phyloP scores from a whole-genome alignment of 2,329 filamentous ascomycete genomes.

The Massarina eburnea region DNA sequence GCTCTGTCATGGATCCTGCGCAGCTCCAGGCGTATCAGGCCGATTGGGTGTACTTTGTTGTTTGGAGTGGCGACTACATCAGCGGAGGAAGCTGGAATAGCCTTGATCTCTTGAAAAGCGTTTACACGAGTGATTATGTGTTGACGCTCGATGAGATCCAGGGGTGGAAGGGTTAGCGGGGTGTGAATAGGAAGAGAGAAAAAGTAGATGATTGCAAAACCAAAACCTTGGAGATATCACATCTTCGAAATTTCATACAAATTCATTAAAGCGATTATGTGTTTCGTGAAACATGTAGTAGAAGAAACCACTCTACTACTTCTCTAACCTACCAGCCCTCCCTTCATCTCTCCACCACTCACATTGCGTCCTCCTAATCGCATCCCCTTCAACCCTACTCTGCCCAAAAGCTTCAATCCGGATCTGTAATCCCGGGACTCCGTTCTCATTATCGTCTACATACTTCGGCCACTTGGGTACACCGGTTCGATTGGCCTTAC shows the following conservation, averaged over 20 bases:
- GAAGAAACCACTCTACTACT: no score
- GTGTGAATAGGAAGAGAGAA: neutral
- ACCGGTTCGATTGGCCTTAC: conserved; percentile 22
- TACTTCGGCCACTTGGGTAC: conserved; percentile 46
- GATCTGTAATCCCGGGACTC: conserved; percentile 19
- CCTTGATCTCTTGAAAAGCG: conserved; percentile 43
- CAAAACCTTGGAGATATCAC: no score
- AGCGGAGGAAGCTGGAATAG: conserved; percentile 47
- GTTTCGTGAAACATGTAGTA: no score
- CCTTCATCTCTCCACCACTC: conserved; percentile 31
- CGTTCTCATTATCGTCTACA: conserved; percentile 11
- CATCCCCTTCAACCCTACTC: conserved; percentile 28
- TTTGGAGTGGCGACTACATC: conserved; percentile 51
- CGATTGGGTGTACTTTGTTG: conserved; percentile 53
- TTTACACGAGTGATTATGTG: conserved; percentile 33
- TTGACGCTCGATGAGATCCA: conserved; percentile 32
- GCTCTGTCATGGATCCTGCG: conserved; percentile 48
- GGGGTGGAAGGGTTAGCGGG: conserved; percentile 20
- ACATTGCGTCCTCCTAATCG: conserved; percentile 23
- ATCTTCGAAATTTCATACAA: no score
- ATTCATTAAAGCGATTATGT: no score
- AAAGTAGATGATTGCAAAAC: no score
- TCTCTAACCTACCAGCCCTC: conserved; percentile 23
- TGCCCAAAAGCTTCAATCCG: conserved; percentile 27
- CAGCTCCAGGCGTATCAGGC: conserved; percentile 49